Percentiles rank a stretch among this genome's conserved stretches.
Conservation (phyloP, 371 early-diverging fungal species). For the Amoeboradix gromovi region DNA sequence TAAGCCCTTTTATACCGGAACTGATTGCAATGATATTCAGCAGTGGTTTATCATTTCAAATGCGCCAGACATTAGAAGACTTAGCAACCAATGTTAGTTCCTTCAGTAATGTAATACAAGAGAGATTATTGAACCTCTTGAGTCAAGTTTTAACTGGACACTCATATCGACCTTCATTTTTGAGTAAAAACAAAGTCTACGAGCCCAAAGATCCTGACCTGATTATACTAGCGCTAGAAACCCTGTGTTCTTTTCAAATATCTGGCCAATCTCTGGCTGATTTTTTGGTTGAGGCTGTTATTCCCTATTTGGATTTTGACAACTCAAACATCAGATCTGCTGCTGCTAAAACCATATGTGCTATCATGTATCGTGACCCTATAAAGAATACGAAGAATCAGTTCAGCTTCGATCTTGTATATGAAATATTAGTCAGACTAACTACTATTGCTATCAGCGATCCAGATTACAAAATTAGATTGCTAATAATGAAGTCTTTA, state of each 20-base stretch:
- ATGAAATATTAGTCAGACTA: conserved; percentile 56
- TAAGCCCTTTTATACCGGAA: conserved; percentile 56
- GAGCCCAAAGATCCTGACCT: conserved; percentile 28
- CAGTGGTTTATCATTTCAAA: conserved; percentile 45
- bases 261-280: conserved; percentile 48
- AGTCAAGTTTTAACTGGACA: conserved; percentile 55
- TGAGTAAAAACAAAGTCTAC: conserved; percentile 4
- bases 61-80: conserved; percentile 47
- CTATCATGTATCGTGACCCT: conserved; percentile 22
- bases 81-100: conserved; percentile 51
- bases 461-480: conserved; percentile 41
- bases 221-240: conserved; percentile 52
- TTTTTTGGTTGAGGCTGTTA: conserved; percentile 57
- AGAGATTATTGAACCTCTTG: conserved; percentile 41
- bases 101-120: conserved; percentile 55
- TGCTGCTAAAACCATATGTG: conserved; percentile 61
- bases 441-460: conserved; percentile 71
- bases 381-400: conserved; percentile 30
- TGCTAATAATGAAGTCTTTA: conserved; percentile 42
- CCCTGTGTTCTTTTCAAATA: conserved; percentile 46
- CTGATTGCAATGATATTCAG: conserved; percentile 68
- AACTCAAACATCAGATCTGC: conserved; percentile 47
- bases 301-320: conserved; percentile 56
- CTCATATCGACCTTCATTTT: conserved; percentile 38
- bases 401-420: conserved; percentile 51